Evolutionary conservation across 1,139 yeast species (phyloP).

Genomic region (Williopsis jadinii): DNA sequence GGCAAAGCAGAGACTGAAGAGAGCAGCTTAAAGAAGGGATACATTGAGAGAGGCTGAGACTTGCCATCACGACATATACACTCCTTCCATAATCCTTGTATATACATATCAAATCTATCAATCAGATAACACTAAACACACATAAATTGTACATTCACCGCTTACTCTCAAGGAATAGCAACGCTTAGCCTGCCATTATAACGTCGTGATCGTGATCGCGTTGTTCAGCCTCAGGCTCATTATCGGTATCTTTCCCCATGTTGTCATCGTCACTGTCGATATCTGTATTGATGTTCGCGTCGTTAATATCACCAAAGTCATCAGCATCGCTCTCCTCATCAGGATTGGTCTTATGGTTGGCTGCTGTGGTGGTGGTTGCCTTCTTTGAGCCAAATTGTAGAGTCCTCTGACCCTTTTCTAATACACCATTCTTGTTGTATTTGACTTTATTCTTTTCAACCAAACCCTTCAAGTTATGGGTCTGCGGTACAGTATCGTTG

Average conservation of each 20-base stretch:
- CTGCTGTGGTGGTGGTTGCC: constrained; percentile 1
- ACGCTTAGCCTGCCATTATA: constrained; percentile 12
- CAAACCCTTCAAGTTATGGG: constrained; percentile 46
- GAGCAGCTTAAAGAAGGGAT: constrained; percentile 20
- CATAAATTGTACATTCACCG: too few relatives aligned
- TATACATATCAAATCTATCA: too few relatives aligned
- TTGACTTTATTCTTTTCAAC: constrained; percentile 41
- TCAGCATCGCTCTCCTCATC: constrained; percentile 20
- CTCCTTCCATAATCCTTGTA: too few relatives aligned
- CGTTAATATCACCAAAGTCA: constrained; percentile 17
- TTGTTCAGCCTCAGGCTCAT: constrained; percentile 18
- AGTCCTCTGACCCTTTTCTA: constrained; percentile 36
- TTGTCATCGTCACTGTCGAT: constrained; percentile 9
- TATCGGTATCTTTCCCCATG: constrained; percentile 15
- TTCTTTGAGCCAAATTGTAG: constrained; percentile 24
- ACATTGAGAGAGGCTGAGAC: constrained; percentile 36
- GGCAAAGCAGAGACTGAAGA: constrained; percentile 42
- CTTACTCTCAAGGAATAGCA: not conserved
- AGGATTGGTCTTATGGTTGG: constrained; percentile 16
- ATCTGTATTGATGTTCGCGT: constrained; percentile 10
- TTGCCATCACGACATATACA: too few relatives aligned
- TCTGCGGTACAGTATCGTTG: constrained; percentile 58
- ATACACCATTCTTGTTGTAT: constrained; percentile 18
- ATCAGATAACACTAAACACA: too few relatives aligned
- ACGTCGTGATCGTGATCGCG: constrained; percentile 18